Base-by-base conservation (phyloP, 371 early-diverging fungal genomes). In the Rhizopus sp. region DNA sequence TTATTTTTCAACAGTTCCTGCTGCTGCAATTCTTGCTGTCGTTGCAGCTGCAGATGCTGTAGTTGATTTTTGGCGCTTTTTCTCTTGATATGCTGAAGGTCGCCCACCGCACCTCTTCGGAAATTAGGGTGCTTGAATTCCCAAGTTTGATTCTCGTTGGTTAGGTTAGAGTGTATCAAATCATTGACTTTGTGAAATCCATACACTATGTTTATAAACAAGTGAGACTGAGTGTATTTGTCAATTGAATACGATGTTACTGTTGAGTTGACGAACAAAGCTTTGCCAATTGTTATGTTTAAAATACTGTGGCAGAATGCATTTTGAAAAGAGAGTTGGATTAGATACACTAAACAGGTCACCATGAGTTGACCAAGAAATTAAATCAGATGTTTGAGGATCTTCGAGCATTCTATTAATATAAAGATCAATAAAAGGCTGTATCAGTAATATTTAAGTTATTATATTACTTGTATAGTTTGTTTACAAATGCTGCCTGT, bases 211-310 rank as follows among this genome's bases (percentile, higher is more conserved):
- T 37, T 30, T 29, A 32, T 31, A 37, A 9, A 9, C 15, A 37
- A 30, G 23, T 15, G 5, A 6, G 8, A 5, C 7, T 13, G 29
- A 50, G 12, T 34, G 30, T 41, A n/a, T 34, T 38, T 29, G 5
- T 10, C 16, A 53, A 15, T 16, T 5, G 23, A 16, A 7, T 12
- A 39, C 15, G 37, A 44, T 48, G 61, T 63, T 73, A 79, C 79
- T 90, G 70, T 95, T 94, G 9, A 93, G 75, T 71, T 93, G 94
- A 39, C 93, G 80, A 9, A 93, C 89, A 79, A 95, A 94, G 48
- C 87, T 88, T 53, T 87, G 86, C 78, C 90, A 87, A 64, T 95
- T 93, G 63, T 85, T 90, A 75, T 94, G 93, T 65, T 91, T 93
- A 69, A 93, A 94, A 68, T 90, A 87, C 50, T 82, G 86, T 8